Conservation (phyloP, 2,329 filamentous ascomycete species). For the Hymenoscyphus salicellus region DNA sequence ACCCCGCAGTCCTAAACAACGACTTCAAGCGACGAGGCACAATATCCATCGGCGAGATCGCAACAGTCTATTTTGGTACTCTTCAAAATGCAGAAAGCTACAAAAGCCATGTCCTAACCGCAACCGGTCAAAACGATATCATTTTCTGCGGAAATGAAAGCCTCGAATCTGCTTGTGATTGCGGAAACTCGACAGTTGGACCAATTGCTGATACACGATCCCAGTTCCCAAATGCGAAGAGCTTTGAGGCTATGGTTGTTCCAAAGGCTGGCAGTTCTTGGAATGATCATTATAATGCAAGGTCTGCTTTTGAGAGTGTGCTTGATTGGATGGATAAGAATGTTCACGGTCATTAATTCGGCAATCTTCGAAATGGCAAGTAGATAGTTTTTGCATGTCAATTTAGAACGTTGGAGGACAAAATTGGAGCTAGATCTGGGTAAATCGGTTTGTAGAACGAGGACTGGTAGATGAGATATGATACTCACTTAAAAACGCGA, state of each 20-base stretch:
- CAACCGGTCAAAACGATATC: constrained; percentile 17
- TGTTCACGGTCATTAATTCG: not conserved
- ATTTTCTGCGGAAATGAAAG: constrained; percentile 12
- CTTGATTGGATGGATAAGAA: constrained; percentile 10
- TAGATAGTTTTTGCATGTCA: too few relatives aligned
- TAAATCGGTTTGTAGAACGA: too few relatives aligned
- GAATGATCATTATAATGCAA: constrained; percentile 7
- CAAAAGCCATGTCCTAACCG: constrained; percentile 16
- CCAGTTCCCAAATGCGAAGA: not conserved
- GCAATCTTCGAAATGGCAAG: too few relatives aligned
- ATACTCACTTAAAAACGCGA: too few relatives aligned
- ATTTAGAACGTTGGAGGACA: too few relatives aligned
- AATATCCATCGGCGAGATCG: constrained; percentile 16
- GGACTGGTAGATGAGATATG: too few relatives aligned
- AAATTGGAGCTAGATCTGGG: too few relatives aligned
- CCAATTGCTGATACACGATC: not conserved
- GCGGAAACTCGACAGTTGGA: constrained; percentile 2
- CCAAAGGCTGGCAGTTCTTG: constrained; percentile 6
- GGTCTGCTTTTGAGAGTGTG: not conserved
- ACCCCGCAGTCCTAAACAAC: constrained; percentile 10
- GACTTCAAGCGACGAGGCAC: constrained; percentile 42
- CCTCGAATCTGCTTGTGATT: not conserved
- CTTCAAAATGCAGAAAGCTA: not conserved
- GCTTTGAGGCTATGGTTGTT: constrained; percentile 4
- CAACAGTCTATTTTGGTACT: constrained; percentile 1